phyloP scores from a whole-genome alignment of 169 alveolate genomes.

The Plasmodium blacklocki region DNA sequence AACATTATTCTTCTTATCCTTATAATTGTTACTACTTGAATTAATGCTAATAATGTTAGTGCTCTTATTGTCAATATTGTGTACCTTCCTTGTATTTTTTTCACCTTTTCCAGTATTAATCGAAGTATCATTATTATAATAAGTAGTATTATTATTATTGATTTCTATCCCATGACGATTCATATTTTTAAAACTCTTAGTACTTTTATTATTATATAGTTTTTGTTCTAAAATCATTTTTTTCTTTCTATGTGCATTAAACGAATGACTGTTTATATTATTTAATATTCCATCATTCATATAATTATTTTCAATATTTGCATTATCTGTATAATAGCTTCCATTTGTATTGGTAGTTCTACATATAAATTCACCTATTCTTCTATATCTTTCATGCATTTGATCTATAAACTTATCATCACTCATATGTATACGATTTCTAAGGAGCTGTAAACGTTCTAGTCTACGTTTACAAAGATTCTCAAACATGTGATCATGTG shows the following conservation, averaged over 20 bases:
- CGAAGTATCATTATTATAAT: not conserved
- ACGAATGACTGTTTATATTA: constrained; percentile 26
- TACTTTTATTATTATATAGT: not conserved
- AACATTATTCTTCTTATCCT: not conserved
- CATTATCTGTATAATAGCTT: constrained; percentile 10
- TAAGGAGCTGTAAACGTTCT: not conserved
- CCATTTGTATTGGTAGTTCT: constrained; percentile 15
- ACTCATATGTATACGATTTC: constrained; percentile 14
- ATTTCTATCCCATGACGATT: not conserved
- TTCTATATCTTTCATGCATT: constrained; percentile 16
- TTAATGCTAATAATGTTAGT: constrained; percentile 3
- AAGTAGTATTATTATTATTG: not conserved
- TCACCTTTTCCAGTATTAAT: not conserved
- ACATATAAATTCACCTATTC: constrained; percentile 13
- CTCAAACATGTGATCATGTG: no score
- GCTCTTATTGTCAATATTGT: constrained; percentile 8
- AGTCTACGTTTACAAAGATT: no score
- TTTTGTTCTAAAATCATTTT: constrained; percentile 16
- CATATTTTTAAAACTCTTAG: constrained; percentile 11
- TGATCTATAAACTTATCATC: not conserved
- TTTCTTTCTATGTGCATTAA: constrained; percentile 46
- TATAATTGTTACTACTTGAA: constrained; percentile 3
- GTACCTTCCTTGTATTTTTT: not conserved
- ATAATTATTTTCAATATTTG: not conserved
- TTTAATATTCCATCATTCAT: constrained; percentile 22